phyloP scores from a whole-genome alignment of 768 basidiomycete species.

The Coprinopsis marcescibilis region DNA sequence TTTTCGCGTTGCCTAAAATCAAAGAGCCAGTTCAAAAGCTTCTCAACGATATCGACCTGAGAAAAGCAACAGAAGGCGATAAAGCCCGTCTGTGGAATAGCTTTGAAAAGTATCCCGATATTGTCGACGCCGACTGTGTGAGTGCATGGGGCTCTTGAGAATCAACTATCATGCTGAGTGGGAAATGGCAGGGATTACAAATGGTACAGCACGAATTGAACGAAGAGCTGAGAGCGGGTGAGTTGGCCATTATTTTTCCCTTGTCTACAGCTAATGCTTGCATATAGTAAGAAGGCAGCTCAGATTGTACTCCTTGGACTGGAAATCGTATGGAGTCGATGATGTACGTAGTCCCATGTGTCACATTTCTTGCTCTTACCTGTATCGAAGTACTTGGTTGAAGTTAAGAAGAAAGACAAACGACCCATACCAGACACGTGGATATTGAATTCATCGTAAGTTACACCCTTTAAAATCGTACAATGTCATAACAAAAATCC shows the following conservation, averaged over 20 bases:
- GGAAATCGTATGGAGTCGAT: conserved; percentile 56
- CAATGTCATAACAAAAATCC: neutral
- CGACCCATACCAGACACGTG: conserved; percentile 50
- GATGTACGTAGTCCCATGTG: conserved; percentile 43
- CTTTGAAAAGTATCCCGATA: conserved; percentile 37
- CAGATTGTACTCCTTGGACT: conserved; percentile 68
- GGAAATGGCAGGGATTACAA: conserved; percentile 63
- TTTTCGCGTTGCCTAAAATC: conserved; percentile 63
- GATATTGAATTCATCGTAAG: conserved; percentile 61
- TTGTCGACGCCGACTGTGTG: conserved; percentile 60
- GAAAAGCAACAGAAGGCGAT: conserved; percentile 57
- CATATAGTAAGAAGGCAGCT: conserved; percentile 63
- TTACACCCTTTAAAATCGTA: neutral
- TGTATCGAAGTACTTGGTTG: conserved; percentile 61
- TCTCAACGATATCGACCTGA: conserved; percentile 50
- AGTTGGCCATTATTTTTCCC: conserved; percentile 11
- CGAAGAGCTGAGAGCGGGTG: conserved; percentile 68
- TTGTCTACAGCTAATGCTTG: neutral
- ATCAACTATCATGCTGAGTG: too few relatives aligned
- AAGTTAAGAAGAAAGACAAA: conserved; percentile 58
- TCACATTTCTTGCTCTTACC: neutral
- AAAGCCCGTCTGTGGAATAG: conserved; percentile 69
- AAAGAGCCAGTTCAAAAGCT: conserved; percentile 48
- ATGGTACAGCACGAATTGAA: conserved; percentile 65
- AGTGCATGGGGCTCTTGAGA: too few relatives aligned